A percentile compares a stretch with the other conserved stretches of the same genome.
phyloP scores from a whole-genome alignment of 2,329 filamentous ascomycete species.

The Cladophialophora psammophila region DNA sequence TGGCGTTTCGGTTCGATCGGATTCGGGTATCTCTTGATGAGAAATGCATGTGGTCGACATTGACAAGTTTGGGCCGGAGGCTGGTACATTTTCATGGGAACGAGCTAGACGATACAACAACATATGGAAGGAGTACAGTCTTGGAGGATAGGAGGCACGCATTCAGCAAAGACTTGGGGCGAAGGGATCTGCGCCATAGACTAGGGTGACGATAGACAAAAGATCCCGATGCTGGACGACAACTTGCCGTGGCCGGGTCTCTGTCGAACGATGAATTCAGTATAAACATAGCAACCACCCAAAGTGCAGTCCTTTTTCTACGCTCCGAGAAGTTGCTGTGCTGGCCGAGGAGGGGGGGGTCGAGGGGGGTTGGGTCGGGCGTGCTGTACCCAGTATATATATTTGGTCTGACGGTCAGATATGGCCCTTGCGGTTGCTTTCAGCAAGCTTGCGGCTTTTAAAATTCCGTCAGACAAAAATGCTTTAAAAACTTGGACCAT shows the following conservation, averaged over 20 bases:
- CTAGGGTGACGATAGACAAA: constrained; percentile 20
- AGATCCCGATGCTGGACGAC: not conserved
- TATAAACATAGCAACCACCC: not conserved
- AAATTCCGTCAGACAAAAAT: not conserved
- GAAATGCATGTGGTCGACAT: constrained; percentile 1
- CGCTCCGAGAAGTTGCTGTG: not conserved
- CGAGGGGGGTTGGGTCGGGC: too few relatives aligned
- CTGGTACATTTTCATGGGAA: not conserved
- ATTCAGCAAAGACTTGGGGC: not conserved
- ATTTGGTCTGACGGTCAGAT: not conserved
- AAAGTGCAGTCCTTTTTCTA: not conserved
- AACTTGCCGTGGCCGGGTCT: not conserved
- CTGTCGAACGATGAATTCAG: not conserved
- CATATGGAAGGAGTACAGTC: not conserved
- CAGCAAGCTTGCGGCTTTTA: not conserved
- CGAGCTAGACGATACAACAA: not conserved
- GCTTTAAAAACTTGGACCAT: not conserved
- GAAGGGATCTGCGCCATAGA: constrained; percentile 2
- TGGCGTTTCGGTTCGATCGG: constrained; percentile 42
- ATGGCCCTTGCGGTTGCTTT: not conserved
- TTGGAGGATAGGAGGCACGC: not conserved
- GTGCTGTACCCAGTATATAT: not conserved
- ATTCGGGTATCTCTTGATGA: constrained; percentile 1
- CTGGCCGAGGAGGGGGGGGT: not conserved
- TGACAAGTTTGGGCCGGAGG: not conserved